phyloP scores from a whole-genome alignment of 1,284 basidiomycete species.

The Apiotrichum montevideense region DNA sequence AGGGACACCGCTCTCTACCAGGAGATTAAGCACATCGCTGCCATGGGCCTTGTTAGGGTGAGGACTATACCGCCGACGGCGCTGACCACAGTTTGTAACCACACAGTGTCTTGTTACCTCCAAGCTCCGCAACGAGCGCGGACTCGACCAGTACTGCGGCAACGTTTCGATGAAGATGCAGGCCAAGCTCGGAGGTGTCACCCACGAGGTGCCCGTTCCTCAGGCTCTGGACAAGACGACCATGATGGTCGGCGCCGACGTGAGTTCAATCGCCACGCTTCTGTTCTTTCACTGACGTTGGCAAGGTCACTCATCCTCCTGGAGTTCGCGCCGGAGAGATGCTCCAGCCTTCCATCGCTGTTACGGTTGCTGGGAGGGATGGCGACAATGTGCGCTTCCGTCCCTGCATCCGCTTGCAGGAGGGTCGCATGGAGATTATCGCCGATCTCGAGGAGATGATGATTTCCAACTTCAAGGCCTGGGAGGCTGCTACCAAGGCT shows the following conservation, averaged over 20 bases:
- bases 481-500: slow-evolving; percentile 31
- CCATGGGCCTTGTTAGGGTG: slow-evolving; percentile 8
- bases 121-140: slow-evolving; percentile 42
- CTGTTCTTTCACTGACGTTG: too few species aligned
- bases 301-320: slow-evolving; percentile 5
- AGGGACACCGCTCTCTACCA: slow-evolving; percentile 45
- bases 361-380: slow-evolving; percentile 46
- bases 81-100: not conserved
- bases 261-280: slow-evolving; percentile 16
- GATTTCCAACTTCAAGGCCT: slow-evolving; percentile 28
- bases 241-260: slow-evolving; percentile 49
- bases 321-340: slow-evolving; percentile 26
- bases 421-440: slow-evolving; percentile 43
- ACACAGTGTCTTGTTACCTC: slow-evolving; percentile 44
- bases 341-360: slow-evolving; percentile 48
- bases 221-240: slow-evolving; percentile 35
- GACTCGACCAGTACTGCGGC: slow-evolving; percentile 49
- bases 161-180: slow-evolving; percentile 46
- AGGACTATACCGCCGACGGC: not conserved
- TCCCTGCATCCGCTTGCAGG: slow-evolving; percentile 47
- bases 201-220: slow-evolving; percentile 38
- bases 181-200: slow-evolving; percentile 51
- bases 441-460: slow-evolving; percentile 31
- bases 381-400: slow-evolving; percentile 42
- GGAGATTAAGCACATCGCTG: slow-evolving; percentile 44